These are phyloP conservation scores for Cutaneotrichosporon cutaneum DNA, from an alignment of 1,284 basidiomycete genomes.

Conservation along the genomic window DNA sequence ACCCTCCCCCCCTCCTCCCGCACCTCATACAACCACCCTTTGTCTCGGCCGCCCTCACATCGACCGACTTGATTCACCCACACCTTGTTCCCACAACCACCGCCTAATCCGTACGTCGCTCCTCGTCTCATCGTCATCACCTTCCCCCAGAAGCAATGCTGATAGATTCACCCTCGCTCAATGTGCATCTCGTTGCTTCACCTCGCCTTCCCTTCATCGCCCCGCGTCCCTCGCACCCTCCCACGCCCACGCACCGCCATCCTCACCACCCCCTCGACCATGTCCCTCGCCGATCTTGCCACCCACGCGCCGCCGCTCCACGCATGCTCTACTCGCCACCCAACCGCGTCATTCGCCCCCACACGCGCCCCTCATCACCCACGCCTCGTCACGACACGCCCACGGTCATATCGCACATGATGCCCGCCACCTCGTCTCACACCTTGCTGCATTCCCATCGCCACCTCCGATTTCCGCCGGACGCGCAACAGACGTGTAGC, in stretches of 20 bases:
- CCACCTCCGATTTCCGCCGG: background rate
- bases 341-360: background rate
- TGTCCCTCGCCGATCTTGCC: background rate
- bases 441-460: background rate
- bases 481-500: conserved; percentile 4
- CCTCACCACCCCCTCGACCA: background rate
- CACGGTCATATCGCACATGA: background rate
- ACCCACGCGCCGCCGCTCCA: conserved; percentile 4
- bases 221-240: background rate
- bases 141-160: background rate
- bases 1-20: too few species aligned
- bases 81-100: background rate
- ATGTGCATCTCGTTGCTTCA: background rate
- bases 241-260: background rate
- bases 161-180: background rate
- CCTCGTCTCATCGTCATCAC: background rate
- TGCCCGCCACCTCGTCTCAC: background rate
- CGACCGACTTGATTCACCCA: background rate
- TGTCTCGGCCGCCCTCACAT: background rate
- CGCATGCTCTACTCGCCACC: conserved; percentile 1
- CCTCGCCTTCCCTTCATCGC: background rate
- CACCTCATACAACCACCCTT: too few species aligned
- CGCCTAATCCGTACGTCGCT: background rate
- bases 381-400: background rate
- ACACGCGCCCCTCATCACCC: background rate